These are phyloP conservation scores for Fusarium virguliforme DNA, from an alignment of 2,329 filamentous ascomycete genomes.

Conservation along the genomic window DNA sequence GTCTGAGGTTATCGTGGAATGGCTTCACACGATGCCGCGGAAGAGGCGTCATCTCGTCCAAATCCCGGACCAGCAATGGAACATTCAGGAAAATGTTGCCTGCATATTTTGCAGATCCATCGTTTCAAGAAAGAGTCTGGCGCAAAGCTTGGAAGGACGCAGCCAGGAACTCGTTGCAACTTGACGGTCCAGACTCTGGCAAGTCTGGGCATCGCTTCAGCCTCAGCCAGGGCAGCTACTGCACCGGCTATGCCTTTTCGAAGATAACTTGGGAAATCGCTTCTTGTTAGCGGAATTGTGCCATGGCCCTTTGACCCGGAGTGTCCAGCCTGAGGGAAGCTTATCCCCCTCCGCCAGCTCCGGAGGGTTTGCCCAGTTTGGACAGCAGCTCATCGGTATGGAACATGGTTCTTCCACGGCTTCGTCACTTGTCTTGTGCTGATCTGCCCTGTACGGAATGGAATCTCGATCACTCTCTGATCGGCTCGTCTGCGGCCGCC, in stretches of 20 bases:
- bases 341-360: slow-evolving; percentile 12
- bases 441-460: slow-evolving; percentile 4
- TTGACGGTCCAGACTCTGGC: background rate
- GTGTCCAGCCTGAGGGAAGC: slow-evolving; percentile 6
- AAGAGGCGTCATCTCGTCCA: background rate
- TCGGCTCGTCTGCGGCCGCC: slow-evolving; percentile 25
- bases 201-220: background rate
- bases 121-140: background rate
- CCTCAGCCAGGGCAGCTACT: slow-evolving; percentile 6
- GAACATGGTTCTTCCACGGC: slow-evolving; percentile 9
- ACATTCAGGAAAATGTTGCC: slow-evolving; percentile 1
- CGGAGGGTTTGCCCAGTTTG: background rate
- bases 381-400: slow-evolving; percentile 1
- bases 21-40: background rate
- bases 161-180: slow-evolving; percentile 6
- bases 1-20: background rate
- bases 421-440: slow-evolving; percentile 14
- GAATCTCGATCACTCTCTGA: slow-evolving; percentile 42
- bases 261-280: background rate
- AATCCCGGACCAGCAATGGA: background rate
- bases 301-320: slow-evolving; percentile 11
- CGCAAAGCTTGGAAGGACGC: slow-evolving; percentile 5
- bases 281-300: background rate
- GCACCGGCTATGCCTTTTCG: slow-evolving; percentile 1
- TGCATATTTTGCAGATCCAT: slow-evolving; percentile 10